phyloP scores from a whole-genome alignment of 768 basidiomycete species.

The Neoboletus magnificus region DNA sequence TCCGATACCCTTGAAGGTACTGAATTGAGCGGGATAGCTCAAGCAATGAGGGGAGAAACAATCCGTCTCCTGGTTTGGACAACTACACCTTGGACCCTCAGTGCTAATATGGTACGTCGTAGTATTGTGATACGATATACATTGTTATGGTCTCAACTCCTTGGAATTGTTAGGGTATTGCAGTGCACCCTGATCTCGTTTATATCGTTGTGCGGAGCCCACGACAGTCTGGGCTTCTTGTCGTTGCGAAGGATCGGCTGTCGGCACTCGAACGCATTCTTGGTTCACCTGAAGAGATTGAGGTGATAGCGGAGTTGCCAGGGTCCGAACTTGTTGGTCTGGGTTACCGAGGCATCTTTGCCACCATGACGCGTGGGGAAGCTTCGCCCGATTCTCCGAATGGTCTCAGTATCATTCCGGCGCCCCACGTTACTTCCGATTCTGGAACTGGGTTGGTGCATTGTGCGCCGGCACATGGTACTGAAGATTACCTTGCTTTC shows the following conservation, averaged over 20 bases:
- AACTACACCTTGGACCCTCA: constrained; percentile 96
- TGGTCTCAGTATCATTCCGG: constrained; percentile 52
- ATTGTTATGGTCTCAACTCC: not conserved
- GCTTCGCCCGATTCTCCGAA: not conserved
- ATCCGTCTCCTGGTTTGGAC: constrained; percentile 86
- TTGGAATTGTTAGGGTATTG: constrained; percentile 66
- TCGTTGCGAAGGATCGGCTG: constrained; percentile 54
- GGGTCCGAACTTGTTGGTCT: constrained; percentile 55
- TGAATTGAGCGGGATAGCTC: constrained; percentile 20
- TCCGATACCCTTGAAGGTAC: constrained; percentile 13
- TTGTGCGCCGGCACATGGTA: constrained; percentile 91
- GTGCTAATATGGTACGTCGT: constrained; percentile 81
- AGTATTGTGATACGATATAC: not conserved
- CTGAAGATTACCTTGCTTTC: constrained; percentile 86
- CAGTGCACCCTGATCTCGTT: constrained; percentile 68
- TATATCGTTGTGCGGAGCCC: constrained; percentile 53
- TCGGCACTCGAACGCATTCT: constrained; percentile 30
- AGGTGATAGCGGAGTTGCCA: constrained; percentile 19
- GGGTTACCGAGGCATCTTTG: constrained; percentile 62
- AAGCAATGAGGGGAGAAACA: constrained; percentile 31
- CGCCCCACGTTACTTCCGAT: constrained; percentile 74
- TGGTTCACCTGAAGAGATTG: constrained; percentile 20
- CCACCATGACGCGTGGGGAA: constrained; percentile 18
- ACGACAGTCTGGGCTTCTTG: constrained; percentile 30
- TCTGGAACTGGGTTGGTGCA: constrained; percentile 97